Percentiles rank a stretch among this genome's conserved stretches.
These are phyloP conservation scores for Pseudevernia furfuracea DNA, from an alignment of 495 filamentous ascomycete species.

Conservation along the genomic window DNA sequence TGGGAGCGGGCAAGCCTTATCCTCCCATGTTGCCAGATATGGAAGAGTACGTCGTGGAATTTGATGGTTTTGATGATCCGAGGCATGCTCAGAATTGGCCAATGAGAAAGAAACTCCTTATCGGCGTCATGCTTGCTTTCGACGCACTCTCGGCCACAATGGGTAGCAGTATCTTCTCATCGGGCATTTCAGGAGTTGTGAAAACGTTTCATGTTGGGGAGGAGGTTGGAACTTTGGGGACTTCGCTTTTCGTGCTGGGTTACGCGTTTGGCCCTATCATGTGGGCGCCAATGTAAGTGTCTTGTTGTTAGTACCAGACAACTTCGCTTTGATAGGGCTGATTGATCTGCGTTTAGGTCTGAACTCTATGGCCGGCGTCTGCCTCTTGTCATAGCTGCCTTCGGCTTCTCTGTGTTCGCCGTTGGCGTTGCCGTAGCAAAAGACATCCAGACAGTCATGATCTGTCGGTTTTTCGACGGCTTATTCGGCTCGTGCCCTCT, in stretches of 20 bases:
- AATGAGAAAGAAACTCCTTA: constrained; percentile 35
- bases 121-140: constrained; percentile 33
- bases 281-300: constrained; percentile 30
- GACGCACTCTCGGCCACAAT: constrained; percentile 48
- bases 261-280: constrained; percentile 33
- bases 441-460: constrained; percentile 48
- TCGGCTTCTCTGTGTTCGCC: constrained; percentile 48
- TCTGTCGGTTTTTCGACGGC: constrained; percentile 46
- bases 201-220: background rate
- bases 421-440: constrained; percentile 47
- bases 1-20: constrained; percentile 71
- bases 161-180: constrained; percentile 44
- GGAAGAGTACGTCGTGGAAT: constrained; percentile 86
- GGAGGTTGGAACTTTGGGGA: constrained; percentile 36
- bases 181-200: constrained; percentile 42
- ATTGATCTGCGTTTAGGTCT: constrained; percentile 29
- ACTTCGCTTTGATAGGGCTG: background rate
- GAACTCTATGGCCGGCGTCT: constrained; percentile 45
- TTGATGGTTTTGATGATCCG: constrained; percentile 50
- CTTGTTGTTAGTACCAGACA: background rate
- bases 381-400: constrained; percentile 46
- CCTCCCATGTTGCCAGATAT: constrained; percentile 64
- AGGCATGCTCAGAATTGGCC: constrained; percentile 49
- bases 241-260: constrained; percentile 46
- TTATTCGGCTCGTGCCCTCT: constrained; percentile 45